These are phyloP conservation scores for Chlorella sp. DNA, from an alignment of 139 green algal species.

Conservation along the genomic window DNA sequence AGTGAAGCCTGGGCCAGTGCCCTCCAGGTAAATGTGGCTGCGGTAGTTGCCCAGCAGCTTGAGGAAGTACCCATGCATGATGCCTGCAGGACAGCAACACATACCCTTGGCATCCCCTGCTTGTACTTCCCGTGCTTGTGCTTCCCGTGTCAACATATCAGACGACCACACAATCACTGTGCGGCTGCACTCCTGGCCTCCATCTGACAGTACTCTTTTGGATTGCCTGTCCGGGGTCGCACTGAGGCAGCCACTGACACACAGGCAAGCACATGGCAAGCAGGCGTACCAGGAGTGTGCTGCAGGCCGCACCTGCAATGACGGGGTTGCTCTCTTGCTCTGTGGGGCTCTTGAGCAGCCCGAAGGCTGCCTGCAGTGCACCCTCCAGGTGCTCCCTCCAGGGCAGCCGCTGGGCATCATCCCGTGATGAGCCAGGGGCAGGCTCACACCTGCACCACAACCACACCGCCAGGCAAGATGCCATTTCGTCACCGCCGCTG, in stretches of 20 bases:
- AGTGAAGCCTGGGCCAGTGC: no score
- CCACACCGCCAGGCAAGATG: no score
- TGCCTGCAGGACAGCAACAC: slow-evolving; percentile 23
- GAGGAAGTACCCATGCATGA: slow-evolving; percentile 64
- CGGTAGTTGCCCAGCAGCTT: slow-evolving; percentile 55
- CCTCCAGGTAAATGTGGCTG: no score
- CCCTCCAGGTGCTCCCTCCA: slow-evolving; percentile 42
- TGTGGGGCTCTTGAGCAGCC: slow-evolving; percentile 51
- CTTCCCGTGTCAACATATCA: no score
- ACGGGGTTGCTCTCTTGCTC: slow-evolving; percentile 66
- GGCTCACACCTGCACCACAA: no score
- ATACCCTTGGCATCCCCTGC: background rate
- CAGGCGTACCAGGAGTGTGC: background rate
- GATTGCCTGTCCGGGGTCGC: background rate
- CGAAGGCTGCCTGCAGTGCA: slow-evolving; percentile 36
- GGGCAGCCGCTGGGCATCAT: slow-evolving; percentile 56
- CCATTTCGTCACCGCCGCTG: no score
- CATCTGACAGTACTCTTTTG: no score
- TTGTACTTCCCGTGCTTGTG: background rate
- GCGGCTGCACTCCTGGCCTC: no score
- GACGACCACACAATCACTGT: no score
- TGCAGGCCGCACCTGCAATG: slow-evolving; percentile 34
- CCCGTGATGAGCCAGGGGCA: slow-evolving; percentile 23
- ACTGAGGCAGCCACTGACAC: background rate
- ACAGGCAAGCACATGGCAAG: background rate